Evolutionary conservation across 768 basidiomycete species (phyloP), one percentile per base, ranked within the genome.

Genomic region (Amanita jacksonii): DNA sequence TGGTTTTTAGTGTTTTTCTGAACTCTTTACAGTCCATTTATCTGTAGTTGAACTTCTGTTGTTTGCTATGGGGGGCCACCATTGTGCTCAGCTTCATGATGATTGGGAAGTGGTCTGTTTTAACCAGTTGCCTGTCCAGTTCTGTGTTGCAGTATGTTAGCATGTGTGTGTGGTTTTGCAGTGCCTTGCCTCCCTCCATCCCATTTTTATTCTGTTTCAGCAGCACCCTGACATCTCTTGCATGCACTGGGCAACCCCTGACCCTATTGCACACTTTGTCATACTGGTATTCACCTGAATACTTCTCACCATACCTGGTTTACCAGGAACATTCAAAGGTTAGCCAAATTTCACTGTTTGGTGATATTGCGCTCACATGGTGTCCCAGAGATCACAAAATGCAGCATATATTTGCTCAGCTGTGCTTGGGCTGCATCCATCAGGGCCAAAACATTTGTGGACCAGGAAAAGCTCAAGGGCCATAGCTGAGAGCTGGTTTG

Each of bases 41-140:
- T 10, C n/a, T 41, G 15, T 18, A 41, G 28, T 41, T 30, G n/a
- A 18, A 13, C 1, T 27, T 23, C 15, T 27, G 13, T 8, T 4
- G 13, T 20, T 16, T 27, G 1, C 7, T 27, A 4, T 27, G 4
- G 6, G 3, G 3, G 7, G 8, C 3, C 4, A 30, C 15, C 4
- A 10, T 12, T 1, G 13, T n/a, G 27, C 18, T 8, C 5, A 41
- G 9, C 4, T 5, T 1, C 1, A 16, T 30, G 28, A 41, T 18
- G 0, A 41, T 41, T 41, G 39, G 39, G 25, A 41, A 28, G 27
- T 41, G 39, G 18, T 41, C 39, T 7, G 39, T 25, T 3, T 28
- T 41, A 2, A 19, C 27, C 7, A 18, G 39, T 41, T 30, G 13
- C 3, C 4, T 16, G 1, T 30, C 28, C 8, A 27, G 39, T 8